Evolutionary conservation across 2,329 filamentous ascomycete genomes (phyloP), one percentile per base, ranked within the genome.

Genomic region (Coniochaeta sp.): DNA sequence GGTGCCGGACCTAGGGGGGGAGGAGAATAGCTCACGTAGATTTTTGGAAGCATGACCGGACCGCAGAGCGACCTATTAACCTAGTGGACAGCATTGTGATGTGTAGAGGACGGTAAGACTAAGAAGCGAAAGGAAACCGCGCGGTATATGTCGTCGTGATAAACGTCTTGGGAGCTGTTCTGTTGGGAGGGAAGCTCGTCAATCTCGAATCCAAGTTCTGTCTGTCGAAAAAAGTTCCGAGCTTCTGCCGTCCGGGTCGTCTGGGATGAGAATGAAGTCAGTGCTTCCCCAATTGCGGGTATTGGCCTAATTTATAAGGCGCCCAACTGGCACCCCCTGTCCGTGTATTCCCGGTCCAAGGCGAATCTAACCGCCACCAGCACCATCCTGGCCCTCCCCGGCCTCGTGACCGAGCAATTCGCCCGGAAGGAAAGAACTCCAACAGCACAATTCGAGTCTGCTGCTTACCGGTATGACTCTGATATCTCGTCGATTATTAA

Each of bases 41-140:
- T 67, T 75, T 77, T 68, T 76, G 80, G 73, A 85, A 81, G 62
- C 79, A 80, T 70, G 84, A 83, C 70, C 82, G 82, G 70, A 78
- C 79, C 70, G 79, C 76, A 67, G 79, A 77, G 73, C 83, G 79
- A 66, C 81, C 78, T 80, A 86, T 80, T 80, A 85, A 79, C 72
- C 83, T 82, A 71, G 78, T 82, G 65, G 82, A 76, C 72, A 87
- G 75, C 85, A 88, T 88, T 62, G 68, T 82, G 73, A 61, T 38
- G 56, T 65, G 58, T 44, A 42, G 55, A 32, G 60, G 68, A 65
- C 65, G 65, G 38, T 55, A 59, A 60, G 14, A 24, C 24, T 26
- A 34, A 34, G 54, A 38, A 10, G n/a, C 10, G 16, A 19, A 40
- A 38, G 22, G 30, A 24, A 56, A 22, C 7, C 7, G 54, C 22